Percentiles rank a stretch among this genome's conserved stretches.
Conservation (phyloP, 1,139 yeast genomes). For the Pneumocystis carinii region DNA sequence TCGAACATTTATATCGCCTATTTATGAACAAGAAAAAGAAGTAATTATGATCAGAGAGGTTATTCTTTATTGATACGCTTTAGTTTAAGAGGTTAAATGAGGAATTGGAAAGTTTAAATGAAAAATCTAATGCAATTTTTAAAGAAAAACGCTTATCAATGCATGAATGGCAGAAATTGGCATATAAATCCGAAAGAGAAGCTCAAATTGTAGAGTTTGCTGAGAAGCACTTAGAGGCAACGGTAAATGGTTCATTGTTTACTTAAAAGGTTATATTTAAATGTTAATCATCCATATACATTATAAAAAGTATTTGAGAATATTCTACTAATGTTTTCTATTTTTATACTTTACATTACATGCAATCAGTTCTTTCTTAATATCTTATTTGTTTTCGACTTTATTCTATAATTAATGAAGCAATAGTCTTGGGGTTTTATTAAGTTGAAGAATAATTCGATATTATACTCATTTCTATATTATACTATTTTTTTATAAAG, state of each 20-base stretch:
- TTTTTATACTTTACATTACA: not conserved
- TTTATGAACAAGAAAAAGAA: not conserved
- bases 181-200: slow-evolving; percentile 10
- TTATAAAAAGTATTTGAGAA: not conserved
- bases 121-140: slow-evolving; percentile 7
- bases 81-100: slow-evolving; percentile 7
- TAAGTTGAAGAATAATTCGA: not conserved
- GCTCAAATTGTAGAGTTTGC: slow-evolving; percentile 11
- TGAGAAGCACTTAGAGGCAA: slow-evolving; percentile 10
- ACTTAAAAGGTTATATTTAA: not conserved
- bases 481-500: not conserved
- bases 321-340: not conserved
- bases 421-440: not conserved
- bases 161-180: slow-evolving; percentile 11
- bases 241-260: slow-evolving; percentile 4
- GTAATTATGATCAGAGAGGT: not conserved
- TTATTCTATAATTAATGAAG: not conserved
- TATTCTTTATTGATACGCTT: not conserved
- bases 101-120: slow-evolving; percentile 10
- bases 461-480: not conserved
- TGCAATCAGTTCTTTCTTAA: not conserved
- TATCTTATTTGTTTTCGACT: not conserved
- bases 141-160: slow-evolving; percentile 11
- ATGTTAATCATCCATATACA: not conserved
- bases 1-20: not conserved